phyloP scores from a whole-genome alignment of 352 stramenopile species.

The Globisporangium lucens region DNA sequence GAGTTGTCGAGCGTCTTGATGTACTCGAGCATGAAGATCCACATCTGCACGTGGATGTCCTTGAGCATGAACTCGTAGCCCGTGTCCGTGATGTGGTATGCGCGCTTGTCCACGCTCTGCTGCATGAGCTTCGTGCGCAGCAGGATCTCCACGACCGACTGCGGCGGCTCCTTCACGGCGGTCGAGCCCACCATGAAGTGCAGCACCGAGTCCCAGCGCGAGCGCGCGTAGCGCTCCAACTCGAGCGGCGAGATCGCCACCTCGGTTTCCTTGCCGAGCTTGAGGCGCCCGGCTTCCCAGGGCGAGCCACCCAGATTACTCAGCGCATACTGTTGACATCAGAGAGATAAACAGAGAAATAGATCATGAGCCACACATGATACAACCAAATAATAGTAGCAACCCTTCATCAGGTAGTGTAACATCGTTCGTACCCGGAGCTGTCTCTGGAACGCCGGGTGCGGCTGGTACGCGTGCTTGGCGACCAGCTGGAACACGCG shows the following conservation, averaged over 20 bases:
- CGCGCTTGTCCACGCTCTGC: conserved; percentile 45
- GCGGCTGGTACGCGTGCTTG: conserved; percentile 39
- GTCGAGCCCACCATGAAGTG: conserved; percentile 79
- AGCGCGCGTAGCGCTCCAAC: conserved; percentile 56
- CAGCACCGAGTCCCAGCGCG: conserved; percentile 66
- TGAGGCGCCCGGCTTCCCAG: conserved; percentile 56
- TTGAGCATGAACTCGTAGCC: conserved; percentile 92
- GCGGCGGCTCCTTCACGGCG: conserved; percentile 55
- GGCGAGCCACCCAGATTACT: conserved; percentile 69
- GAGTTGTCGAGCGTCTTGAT: conserved; percentile 81
- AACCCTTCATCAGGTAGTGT: not conserved
- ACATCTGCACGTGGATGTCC: conserved; percentile 90
- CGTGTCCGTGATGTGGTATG: conserved; percentile 85
- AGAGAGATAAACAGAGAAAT: not conserved
- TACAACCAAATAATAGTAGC: not conserved
- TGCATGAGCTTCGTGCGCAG: conserved; percentile 71
- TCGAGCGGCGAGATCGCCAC: conserved; percentile 44
- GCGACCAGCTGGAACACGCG: conserved; percentile 45
- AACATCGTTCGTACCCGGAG: conserved; percentile 35
- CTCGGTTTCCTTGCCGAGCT: conserved; percentile 41
- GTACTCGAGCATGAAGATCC: conserved; percentile 90
- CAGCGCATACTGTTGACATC: conserved; percentile 42
- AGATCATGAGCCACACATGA: not conserved
- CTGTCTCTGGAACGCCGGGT: conserved; percentile 59
- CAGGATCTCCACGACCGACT: conserved; percentile 72